Base-by-base conservation (phyloP, 192 early-diverging fungal genomes). In the Coemansia sp. region DNA sequence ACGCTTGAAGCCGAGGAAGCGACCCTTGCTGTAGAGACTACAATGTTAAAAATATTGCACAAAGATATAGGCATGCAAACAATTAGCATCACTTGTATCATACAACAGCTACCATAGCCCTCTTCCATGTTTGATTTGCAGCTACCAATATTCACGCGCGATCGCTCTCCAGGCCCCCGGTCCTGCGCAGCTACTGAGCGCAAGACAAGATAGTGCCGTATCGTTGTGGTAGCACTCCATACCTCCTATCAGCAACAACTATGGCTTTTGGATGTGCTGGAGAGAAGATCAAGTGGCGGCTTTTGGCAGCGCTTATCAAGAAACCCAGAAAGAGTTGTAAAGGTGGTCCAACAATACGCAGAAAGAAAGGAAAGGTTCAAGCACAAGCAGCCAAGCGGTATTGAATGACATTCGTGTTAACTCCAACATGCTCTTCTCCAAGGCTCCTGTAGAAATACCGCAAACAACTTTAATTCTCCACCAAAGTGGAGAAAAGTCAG, bases 21-120 rank as follows among this genome's bases (percentile, higher is more conserved):
- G 89, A 79, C 89, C 97, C 86, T 97, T 97, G 81, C 91, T 87
- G 90, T 97, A 98, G 72, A 98, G 91, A 86, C 97, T 99, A 73
- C 62, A 75, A 14, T 23, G 33, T 22, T 23, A 20, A n/a, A 58
- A 53, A 69, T 14, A 48, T 28, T 25, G n/a, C 23, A 31, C 29
- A 29, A 29, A 54, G 23, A 9, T 1, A 29, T n/a, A 17, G 17
- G 15, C 34, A 1, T 11, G 34, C 34, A 33, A 54, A 53, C n/a
- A 22, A 59, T 50, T 50, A 33, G 59, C 31, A 53, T 33, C n/a
- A 47, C 20, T 36, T 34, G 19, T 22, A 34, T 9, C 11, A 25
- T 25, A 11, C 15, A n/a, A n/a, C n/a, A n/a, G n/a, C n/a, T n/a
- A n/a, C n/a, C n/a, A n/a, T n/a, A n/a, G n/a, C n/a, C n/a, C n/a